A percentile compares a stretch with the other conserved stretches of the same genome.
Evolutionary conservation across 108 stramenopile genomes (phyloP).

Genomic region (Schizochytrium sp.): DNA sequence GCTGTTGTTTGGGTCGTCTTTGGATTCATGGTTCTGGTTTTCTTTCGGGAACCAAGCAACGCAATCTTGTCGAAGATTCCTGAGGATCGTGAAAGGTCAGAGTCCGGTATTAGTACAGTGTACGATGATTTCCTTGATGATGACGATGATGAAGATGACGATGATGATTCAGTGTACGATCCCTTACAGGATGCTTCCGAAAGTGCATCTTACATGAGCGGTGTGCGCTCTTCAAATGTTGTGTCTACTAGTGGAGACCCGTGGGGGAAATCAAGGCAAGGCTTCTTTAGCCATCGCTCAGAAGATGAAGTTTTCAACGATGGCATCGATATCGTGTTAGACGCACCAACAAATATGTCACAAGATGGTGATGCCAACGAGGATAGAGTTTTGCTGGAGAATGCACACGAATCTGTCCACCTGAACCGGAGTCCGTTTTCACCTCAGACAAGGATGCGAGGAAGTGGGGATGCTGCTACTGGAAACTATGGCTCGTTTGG

Average conservation of each 20-base stretch:
- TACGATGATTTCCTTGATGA: slow-evolving; percentile 1
- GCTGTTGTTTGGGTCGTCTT: slow-evolving; percentile 79
- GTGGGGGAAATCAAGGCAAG: background rate
- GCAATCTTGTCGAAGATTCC: background rate
- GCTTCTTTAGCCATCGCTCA: background rate
- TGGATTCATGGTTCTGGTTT: slow-evolving; percentile 71
- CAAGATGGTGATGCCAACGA: background rate
- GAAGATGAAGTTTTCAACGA: slow-evolving; percentile 54
- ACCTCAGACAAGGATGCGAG: background rate
- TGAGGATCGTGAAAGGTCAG: background rate
- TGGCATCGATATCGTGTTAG: slow-evolving; percentile 33
- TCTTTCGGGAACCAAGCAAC: slow-evolving; percentile 84
- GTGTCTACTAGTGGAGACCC: background rate
- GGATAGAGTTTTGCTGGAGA: background rate
- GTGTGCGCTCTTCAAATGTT: background rate
- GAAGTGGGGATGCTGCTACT: background rate
- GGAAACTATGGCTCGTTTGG: slow-evolving; percentile 26
- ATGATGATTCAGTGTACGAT: background rate
- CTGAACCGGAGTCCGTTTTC: background rate
- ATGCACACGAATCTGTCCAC: background rate
- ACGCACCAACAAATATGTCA: background rate
- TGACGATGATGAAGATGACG: slow-evolving; percentile 6
- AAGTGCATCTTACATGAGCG: background rate
- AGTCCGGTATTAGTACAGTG: background rate
- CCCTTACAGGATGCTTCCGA: background rate